A percentile compares a stretch with the other conserved stretches of the same genome.
These are phyloP conservation scores for Capsicum rhomboideum DNA, from an alignment of 257 asterid genomes.

Conservation along the genomic window DNA sequence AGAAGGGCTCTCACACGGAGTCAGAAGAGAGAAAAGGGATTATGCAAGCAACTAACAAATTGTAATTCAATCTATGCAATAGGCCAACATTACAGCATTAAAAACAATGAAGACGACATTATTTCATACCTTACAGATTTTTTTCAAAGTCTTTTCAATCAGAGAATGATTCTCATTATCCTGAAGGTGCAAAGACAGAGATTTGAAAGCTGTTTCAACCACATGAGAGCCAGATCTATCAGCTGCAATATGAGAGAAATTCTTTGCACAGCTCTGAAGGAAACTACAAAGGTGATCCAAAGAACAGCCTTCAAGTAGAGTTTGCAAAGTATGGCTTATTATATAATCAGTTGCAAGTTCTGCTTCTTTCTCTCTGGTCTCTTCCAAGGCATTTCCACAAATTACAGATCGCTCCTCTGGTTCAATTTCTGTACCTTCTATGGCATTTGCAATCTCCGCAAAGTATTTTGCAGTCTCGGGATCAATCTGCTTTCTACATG, in stretches of 20 bases:
- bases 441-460: constrained; percentile 67
- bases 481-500: constrained; percentile 61
- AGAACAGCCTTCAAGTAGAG: constrained; percentile 77
- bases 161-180: constrained; percentile 46
- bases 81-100: background rate
- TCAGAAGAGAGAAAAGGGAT: background rate
- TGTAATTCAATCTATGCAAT: background rate
- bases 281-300: constrained; percentile 69
- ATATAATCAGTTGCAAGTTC: constrained; percentile 92
- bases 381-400: constrained; percentile 89
- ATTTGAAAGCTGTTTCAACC: constrained; percentile 83
- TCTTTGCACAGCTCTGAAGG: constrained; percentile 43
- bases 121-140: constrained; percentile 54
- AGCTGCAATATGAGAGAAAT: constrained; percentile 54
- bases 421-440: constrained; percentile 72
- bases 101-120: background rate
- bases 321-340: constrained; percentile 84
- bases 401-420: constrained; percentile 62
- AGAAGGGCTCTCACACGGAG: background rate
- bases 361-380: constrained; percentile 83
- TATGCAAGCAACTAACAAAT: background rate
- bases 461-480: constrained; percentile 84
- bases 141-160: constrained; percentile 48
- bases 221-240: constrained; percentile 98
- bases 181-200: constrained; percentile 69